Base-by-base conservation (phyloP, 2,329 filamentous ascomycete genomes). In the Rhynchosporium graminicola region DNA sequence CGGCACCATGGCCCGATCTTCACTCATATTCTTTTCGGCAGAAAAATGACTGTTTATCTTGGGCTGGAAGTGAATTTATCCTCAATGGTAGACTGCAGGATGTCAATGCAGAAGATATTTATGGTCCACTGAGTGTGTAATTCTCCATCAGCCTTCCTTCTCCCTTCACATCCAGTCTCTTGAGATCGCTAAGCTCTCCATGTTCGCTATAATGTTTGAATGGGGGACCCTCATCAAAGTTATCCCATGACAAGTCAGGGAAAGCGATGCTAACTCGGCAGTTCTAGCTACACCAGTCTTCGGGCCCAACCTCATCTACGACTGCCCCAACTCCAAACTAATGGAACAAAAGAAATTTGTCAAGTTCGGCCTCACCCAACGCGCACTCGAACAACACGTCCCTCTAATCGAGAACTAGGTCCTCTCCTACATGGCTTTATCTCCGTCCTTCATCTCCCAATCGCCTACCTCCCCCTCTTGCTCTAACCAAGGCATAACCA, bases 41-140 rank as follows among this genome's bases (percentile, higher is more conserved):
- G 90, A 81, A 94, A 92, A 78, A 95, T 90, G 52, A 96, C 92
- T 3, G 92, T 96, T 47, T 92, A 87, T 70, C 79, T 96, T 64
- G 91, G 92, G 60, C 87, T 89, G 42, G 33, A 84, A 69, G 96
- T 95, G 76, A 91, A 96, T 69, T 96, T 76, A 92, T 96, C 69
- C 82, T 96, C 69, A 96, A 96, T 74, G 92, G 91, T 74, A 96
- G 95, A 80, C 82, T 92, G 72, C 91, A 90, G 79, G 92, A 96
- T 73, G 88, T 96, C 71, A 92, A 89, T 74, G 92, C 92, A 40
- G 92, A 96, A 77, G 92, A 96, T 72, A 90, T 96, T 67, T 96
- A 96, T 78, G 88, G 85, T 61, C 88, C 90, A 61, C 82, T 97
- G 65, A 87, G 45, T 47, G 9, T 8, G 45, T 47, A 26, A 1